These are phyloP conservation scores for Cyberlindnera petersonii DNA, from an alignment of 805 yeast species.

Conservation along the genomic window DNA sequence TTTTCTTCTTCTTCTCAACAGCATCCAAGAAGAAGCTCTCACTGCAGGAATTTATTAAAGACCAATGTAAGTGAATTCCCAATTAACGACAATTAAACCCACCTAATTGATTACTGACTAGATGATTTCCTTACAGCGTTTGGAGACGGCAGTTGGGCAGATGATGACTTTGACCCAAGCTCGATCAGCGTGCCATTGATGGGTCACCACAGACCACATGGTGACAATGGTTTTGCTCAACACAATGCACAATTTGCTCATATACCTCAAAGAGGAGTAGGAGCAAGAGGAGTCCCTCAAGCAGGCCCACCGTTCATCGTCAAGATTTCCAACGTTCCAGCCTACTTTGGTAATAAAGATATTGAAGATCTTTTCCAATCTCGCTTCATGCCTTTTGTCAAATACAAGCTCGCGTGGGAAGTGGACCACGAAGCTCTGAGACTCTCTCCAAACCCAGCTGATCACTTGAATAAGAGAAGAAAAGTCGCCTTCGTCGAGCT, in stretches of 20 bases:
- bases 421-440: conserved; percentile 36
- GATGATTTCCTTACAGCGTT: conserved; percentile 12
- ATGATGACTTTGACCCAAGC: conserved; percentile 62
- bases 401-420: conserved; percentile 61
- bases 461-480: conserved; percentile 31
- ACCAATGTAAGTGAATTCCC: conserved; percentile 19
- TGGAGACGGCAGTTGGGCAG: conserved; percentile 61
- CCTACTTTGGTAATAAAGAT: conserved; percentile 45
- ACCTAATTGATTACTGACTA: background rate
- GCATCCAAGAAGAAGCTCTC: conserved; percentile 26
- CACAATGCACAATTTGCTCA: conserved; percentile 1
- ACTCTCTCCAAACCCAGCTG: conserved; percentile 17
- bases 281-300: no score
- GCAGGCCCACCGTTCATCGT: conserved; percentile 57
- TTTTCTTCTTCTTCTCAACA: conserved; percentile 1
- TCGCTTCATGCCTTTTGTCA: conserved; percentile 53
- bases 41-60: conserved; percentile 24
- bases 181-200: conserved; percentile 48
- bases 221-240: conserved; percentile 3
- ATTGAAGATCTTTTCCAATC: conserved; percentile 60
- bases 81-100: no score
- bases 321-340: conserved; percentile 58
- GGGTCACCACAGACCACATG: conserved; percentile 14
- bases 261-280: conserved; percentile 9
- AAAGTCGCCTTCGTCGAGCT: conserved; percentile 66